phyloP scores from a whole-genome alignment of 805 yeast genomes.

The Sugiyamaella lignohabitans region DNA sequence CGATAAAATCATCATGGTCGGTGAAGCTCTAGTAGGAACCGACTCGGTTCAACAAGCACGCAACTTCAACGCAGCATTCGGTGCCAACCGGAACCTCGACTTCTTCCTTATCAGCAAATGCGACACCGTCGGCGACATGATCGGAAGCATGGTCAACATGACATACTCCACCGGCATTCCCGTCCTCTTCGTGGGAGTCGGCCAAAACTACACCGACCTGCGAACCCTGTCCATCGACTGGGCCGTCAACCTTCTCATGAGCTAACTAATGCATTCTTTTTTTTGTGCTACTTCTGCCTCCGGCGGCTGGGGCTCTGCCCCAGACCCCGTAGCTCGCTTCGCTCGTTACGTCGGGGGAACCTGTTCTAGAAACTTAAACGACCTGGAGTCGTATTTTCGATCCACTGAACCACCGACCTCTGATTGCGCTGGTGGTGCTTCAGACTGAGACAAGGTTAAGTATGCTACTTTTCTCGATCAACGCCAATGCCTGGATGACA shows the following conservation, averaged over 20 bases:
- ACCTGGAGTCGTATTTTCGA: too few relatives aligned
- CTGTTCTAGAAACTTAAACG: too few relatives aligned
- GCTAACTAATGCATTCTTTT: constrained; percentile 33
- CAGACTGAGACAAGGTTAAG: too few relatives aligned
- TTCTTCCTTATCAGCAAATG: constrained; percentile 91
- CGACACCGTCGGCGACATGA: constrained; percentile 94
- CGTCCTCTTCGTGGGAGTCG: constrained; percentile 90
- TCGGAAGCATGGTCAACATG: constrained; percentile 96
- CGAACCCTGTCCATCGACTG: constrained; percentile 84
- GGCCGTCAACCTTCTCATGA: constrained; percentile 82
- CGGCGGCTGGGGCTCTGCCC: constrained; percentile 1
- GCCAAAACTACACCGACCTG: constrained; percentile 93
- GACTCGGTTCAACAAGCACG: constrained; percentile 94
- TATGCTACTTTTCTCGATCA: too few relatives aligned
- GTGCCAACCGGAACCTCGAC: constrained; percentile 70
- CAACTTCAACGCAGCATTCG: constrained; percentile 90
- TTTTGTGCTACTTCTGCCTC: background rate
- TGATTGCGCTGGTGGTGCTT: too few relatives aligned
- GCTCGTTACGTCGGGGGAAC: too few relatives aligned
- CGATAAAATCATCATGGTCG: constrained; percentile 96
- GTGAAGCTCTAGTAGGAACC: constrained; percentile 96
- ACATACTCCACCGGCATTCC: constrained; percentile 95
- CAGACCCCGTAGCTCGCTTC: background rate
- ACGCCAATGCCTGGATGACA: too few relatives aligned
- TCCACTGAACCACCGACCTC: too few relatives aligned